Percentiles rank a stretch among this genome's conserved stretches.
Conservation (phyloP, 306 rosid species). For the Gastrolobium villosum region DNA sequence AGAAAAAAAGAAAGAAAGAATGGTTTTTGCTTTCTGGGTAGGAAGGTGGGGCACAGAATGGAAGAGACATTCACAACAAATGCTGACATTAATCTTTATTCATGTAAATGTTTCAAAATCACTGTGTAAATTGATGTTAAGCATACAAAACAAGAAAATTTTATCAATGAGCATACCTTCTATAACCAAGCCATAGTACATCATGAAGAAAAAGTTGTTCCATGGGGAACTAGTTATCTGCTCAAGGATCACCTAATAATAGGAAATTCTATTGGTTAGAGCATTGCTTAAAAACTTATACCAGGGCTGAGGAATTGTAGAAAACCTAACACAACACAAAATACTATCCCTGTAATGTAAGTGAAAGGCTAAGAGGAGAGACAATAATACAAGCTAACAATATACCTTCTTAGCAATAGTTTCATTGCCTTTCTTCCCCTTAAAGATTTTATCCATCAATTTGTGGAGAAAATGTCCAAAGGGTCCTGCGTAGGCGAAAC, state of each 20-base stretch:
- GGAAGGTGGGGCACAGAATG: background rate
- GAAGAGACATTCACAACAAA: slow-evolving; percentile 35
- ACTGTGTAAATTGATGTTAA: background rate
- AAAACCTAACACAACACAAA: slow-evolving; percentile 32
- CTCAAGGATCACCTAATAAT: slow-evolving; percentile 82
- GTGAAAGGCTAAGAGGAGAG: slow-evolving; percentile 21
- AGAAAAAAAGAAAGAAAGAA: background rate
- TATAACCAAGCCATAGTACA: slow-evolving; percentile 89
- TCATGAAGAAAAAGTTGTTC: slow-evolving; percentile 87
- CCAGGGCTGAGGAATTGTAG: background rate
- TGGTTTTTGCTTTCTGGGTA: slow-evolving; percentile 9
- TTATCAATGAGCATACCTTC: slow-evolving; percentile 67
- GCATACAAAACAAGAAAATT: background rate
- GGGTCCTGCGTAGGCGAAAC: slow-evolving; percentile 89
- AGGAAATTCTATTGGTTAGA: slow-evolving; percentile 46
- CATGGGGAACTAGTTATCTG: slow-evolving; percentile 88
- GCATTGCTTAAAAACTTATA: background rate
- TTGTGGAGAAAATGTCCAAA: slow-evolving; percentile 94
- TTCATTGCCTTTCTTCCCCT: slow-evolving; percentile 77
- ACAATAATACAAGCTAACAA: slow-evolving; percentile 21
- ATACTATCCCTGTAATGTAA: slow-evolving; percentile 12
- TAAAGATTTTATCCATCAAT: slow-evolving; percentile 83
- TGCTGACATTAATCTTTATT: background rate
- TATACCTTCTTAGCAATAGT: slow-evolving; percentile 86
- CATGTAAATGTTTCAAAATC: slow-evolving; percentile 5